These are phyloP conservation scores for Candida krabiensis DNA, from an alignment of 805 yeast species.

Conservation along the genomic window DNA sequence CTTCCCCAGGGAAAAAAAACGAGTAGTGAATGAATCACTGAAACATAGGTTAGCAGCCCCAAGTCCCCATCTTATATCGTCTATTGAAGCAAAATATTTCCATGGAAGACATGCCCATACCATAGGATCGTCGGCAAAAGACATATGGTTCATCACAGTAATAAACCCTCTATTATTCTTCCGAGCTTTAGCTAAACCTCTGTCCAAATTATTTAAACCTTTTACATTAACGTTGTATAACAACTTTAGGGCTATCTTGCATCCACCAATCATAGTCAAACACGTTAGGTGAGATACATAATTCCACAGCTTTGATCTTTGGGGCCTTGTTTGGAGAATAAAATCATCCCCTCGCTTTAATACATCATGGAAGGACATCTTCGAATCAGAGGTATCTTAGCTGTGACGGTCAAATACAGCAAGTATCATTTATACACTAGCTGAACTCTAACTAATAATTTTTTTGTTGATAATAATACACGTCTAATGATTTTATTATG, in stretches of 20 bases:
- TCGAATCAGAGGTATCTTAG: too few species aligned
- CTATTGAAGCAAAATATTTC: conserved; percentile 59
- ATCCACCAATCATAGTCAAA: conserved; percentile 57
- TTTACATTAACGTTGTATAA: conserved; percentile 65
- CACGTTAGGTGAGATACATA: conserved; percentile 68
- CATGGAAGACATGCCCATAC: conserved; percentile 85
- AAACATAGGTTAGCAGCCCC: conserved; percentile 94
- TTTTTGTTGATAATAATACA: too few species aligned
- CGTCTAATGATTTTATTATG: too few species aligned
- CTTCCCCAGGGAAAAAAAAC: conserved; percentile 84
- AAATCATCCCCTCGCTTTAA: conserved; percentile 72
- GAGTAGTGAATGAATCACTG: conserved; percentile 46
- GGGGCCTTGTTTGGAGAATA: conserved; percentile 51
- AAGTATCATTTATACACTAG: too few species aligned
- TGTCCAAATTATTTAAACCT: conserved; percentile 62
- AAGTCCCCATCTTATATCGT: conserved; percentile 85
- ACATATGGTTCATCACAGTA: conserved; percentile 93
- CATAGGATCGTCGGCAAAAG: conserved; percentile 88
- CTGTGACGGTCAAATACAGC: too few species aligned
- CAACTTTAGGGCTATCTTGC: conserved; percentile 60
- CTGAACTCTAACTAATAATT: too few species aligned
- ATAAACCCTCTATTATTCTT: conserved; percentile 70
- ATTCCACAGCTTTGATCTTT: conserved; percentile 62
- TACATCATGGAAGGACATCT: conserved; percentile 75
- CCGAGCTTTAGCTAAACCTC: conserved; percentile 61